These are phyloP conservation scores for Ramaria rubella DNA, from an alignment of 768 basidiomycete species.

Conservation along the genomic window DNA sequence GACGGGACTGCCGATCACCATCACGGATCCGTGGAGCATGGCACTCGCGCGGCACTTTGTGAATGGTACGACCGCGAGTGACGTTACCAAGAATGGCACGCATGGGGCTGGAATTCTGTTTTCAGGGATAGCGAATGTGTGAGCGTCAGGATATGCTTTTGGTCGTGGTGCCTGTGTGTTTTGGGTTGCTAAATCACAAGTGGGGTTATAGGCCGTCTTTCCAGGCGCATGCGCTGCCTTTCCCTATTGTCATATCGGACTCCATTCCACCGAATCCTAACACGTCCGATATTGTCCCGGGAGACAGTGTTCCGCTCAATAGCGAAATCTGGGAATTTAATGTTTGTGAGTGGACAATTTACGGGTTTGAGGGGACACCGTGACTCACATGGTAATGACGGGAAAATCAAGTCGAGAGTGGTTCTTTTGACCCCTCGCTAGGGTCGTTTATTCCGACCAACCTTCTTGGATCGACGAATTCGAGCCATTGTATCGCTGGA, in stretches of 20 bases:
- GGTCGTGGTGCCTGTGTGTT: too few relatives aligned
- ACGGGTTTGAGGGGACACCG: too few relatives aligned
- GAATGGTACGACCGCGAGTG: constrained; percentile 30
- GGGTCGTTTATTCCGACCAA: constrained; percentile 41
- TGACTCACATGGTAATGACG: too few relatives aligned
- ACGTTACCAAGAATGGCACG: constrained; percentile 23
- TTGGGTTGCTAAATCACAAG: background rate
- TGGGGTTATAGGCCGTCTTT: constrained; percentile 25
- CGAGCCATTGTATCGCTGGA: constrained; percentile 24
- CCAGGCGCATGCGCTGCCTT: constrained; percentile 28
- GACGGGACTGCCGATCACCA: constrained; percentile 26
- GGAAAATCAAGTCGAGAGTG: constrained; percentile 38
- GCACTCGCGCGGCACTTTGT: constrained; percentile 31
- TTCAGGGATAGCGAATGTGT: constrained; percentile 30
- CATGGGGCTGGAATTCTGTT: constrained; percentile 32
- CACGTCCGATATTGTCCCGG: constrained; percentile 18
- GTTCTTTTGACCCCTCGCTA: constrained; percentile 36
- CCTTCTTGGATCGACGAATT: constrained; percentile 33
- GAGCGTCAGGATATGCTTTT: too few relatives aligned
- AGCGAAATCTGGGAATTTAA: constrained; percentile 33
- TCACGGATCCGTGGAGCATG: constrained; percentile 25
- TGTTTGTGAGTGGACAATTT: constrained; percentile 7
- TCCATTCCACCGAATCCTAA: constrained; percentile 23
- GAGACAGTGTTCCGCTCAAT: constrained; percentile 25
- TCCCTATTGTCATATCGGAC: constrained; percentile 33